A percentile compares a stretch with the other conserved stretches of the same genome.
Conservation (phyloP, 1,284 basidiomycete species). For the Macrocystidia cucumis region DNA sequence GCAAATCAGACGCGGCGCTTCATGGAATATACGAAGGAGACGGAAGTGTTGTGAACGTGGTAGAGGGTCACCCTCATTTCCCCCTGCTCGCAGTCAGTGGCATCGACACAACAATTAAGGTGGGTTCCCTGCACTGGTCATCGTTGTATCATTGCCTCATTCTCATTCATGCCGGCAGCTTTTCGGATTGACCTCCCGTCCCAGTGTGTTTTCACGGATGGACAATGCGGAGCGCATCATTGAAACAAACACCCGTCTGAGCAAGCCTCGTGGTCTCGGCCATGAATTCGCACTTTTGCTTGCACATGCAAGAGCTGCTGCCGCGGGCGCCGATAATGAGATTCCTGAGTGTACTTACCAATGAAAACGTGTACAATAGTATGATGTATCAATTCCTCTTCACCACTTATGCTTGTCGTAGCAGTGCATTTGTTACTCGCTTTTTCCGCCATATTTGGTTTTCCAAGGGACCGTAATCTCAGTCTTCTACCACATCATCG, state of each 20-base stretch:
- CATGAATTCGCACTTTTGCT: conserved; percentile 22
- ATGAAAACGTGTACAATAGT: conserved; percentile 13
- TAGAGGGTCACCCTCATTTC: conserved; percentile 77
- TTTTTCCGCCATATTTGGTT: conserved; percentile 12
- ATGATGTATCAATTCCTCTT: neutral
- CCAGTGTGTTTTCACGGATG: conserved; percentile 45
- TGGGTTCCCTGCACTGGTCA: conserved; percentile 19
- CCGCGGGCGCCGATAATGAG: conserved; percentile 13
- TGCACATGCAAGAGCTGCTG: conserved; percentile 16
- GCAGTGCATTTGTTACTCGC: conserved; percentile 1
- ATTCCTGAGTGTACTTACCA: conserved; percentile 22
- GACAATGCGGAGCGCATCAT: conserved; percentile 46
- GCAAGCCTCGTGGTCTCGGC: conserved; percentile 15
- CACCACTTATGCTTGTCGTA: conserved; percentile 1
- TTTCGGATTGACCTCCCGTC: conserved; percentile 53
- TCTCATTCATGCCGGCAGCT: conserved; percentile 35
- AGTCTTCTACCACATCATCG: too few relatives aligned
- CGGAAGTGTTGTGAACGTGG: conserved; percentile 75
- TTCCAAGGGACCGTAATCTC: conserved; percentile 11
- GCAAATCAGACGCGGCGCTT: conserved; percentile 57
- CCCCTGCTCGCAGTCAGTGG: conserved; percentile 85
- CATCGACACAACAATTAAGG: conserved; percentile 87
- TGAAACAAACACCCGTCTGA: conserved; percentile 35
- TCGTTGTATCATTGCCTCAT: conserved; percentile 4
- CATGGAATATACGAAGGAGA: conserved; percentile 84